Evolutionary conservation across 768 basidiomycete genomes (phyloP).

Genomic region (Crucibulum laeve): DNA sequence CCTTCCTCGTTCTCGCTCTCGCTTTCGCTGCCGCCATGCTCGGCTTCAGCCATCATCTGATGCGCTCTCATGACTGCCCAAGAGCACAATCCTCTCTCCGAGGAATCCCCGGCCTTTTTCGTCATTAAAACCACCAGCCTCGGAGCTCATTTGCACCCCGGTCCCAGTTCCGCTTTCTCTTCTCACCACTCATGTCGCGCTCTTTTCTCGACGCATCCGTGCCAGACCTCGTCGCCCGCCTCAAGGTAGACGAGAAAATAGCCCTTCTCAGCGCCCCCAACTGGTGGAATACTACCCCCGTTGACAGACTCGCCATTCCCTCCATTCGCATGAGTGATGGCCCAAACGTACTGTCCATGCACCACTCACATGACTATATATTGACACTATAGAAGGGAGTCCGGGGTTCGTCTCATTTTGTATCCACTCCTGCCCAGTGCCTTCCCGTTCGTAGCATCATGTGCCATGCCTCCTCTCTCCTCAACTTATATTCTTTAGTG

Average conservation of each 20-base stretch:
- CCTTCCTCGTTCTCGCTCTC: too few relatives aligned
- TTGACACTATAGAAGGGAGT: conserved; percentile 42
- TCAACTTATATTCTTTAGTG: conserved; percentile 33
- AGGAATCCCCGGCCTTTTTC: not conserved
- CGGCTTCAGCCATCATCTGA: not conserved
- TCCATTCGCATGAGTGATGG: conserved; percentile 71
- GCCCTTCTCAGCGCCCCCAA: conserved; percentile 58
- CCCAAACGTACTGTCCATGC: conserved; percentile 42
- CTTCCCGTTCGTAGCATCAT: conserved; percentile 43
- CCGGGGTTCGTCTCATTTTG: conserved; percentile 62
- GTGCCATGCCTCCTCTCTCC: not conserved
- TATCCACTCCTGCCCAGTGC: conserved; percentile 60
- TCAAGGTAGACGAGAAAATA: conserved; percentile 62
- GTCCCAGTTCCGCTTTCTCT: conserved; percentile 14
- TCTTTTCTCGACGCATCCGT: conserved; percentile 53
- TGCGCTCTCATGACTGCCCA: too few relatives aligned
- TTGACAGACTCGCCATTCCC: conserved; percentile 58
- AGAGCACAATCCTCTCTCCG: too few relatives aligned
- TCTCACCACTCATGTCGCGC: conserved; percentile 21
- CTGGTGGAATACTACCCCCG: conserved; percentile 65
- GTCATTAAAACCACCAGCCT: conserved; percentile 1
- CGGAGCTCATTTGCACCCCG: not conserved
- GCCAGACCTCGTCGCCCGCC: conserved; percentile 44
- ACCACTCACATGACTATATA: conserved; percentile 3
- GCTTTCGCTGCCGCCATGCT: not conserved